A percentile compares a stretch with the other conserved stretches of the same genome.
Evolutionary conservation across 2,329 filamentous ascomycete genomes (phyloP).

Genomic region (Curvularia verruculosa): DNA sequence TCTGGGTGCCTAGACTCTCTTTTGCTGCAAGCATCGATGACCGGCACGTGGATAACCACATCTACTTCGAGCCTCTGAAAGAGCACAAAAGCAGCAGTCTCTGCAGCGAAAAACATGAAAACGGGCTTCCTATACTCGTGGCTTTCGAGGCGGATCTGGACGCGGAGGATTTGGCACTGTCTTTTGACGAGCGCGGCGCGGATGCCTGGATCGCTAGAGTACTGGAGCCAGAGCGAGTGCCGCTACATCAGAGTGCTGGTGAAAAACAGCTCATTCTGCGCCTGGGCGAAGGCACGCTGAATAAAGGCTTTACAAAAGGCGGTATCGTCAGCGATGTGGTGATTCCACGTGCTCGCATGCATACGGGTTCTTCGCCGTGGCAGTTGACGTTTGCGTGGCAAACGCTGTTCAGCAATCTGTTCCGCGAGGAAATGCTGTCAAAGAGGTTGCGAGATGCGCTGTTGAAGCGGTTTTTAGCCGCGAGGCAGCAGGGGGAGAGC

Average conservation of each 20-base stretch:
- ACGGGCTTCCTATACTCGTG: neutral
- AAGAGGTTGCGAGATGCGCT: neutral
- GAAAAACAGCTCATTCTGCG: neutral
- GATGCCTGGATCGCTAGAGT: neutral
- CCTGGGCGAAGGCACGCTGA: neutral
- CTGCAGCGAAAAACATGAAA: neutral
- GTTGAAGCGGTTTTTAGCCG: neutral
- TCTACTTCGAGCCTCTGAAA: neutral
- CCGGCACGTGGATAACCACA: neutral
- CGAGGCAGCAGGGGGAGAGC: neutral
- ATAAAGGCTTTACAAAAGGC: constrained; percentile 5
- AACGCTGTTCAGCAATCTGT: constrained; percentile 5
- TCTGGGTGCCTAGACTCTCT: constrained; percentile 10
- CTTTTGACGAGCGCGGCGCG: no score
- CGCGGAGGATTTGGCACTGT: neutral
- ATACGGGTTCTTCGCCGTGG: neutral
- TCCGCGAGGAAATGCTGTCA: constrained; percentile 10
- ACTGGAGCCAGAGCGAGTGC: neutral
- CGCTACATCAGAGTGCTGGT: neutral
- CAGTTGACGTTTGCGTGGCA: constrained; percentile 12
- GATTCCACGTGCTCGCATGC: neutral
- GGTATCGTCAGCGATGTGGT: constrained; percentile 8
- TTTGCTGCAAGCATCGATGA: neutral
- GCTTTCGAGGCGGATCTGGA: neutral
- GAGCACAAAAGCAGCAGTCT: neutral